These are phyloP conservation scores for Eucalyptus regnans DNA, from an alignment of 345 rosid genomes.

Conservation along the genomic window DNA sequence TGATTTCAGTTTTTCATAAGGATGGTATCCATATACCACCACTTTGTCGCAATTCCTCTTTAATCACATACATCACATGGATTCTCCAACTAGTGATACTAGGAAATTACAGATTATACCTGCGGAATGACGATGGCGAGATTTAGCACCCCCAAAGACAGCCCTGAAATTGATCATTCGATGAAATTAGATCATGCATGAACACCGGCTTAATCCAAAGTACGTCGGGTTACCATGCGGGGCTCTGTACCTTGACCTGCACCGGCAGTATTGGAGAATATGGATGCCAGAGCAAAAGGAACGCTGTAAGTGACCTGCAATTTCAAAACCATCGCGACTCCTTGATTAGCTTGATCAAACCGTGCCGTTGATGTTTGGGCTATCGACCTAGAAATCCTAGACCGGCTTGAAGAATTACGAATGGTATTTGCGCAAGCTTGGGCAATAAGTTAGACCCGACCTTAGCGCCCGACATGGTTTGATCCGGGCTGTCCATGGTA, in stretches of 20 bases:
- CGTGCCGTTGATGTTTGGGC: not conserved
- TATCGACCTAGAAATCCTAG: not conserved
- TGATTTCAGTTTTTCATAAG: not conserved
- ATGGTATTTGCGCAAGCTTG: not conserved
- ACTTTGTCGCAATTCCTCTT: not conserved
- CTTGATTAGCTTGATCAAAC: not conserved
- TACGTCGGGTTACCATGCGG: not conserved
- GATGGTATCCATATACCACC: not conserved
- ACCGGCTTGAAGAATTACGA: not conserved
- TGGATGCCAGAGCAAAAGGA: slow-evolving; percentile 8
- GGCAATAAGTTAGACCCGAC: not conserved
- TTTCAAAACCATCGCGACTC: not conserved
- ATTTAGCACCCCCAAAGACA: slow-evolving; percentile 22
- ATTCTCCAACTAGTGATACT: not conserved
- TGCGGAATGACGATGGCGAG: slow-evolving; percentile 23
- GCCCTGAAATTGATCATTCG: not conserved
- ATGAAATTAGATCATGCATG: not conserved
- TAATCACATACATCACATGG: not conserved
- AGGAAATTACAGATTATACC: not conserved
- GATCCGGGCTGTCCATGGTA: not conserved
- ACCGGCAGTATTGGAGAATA: not conserved
- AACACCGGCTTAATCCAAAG: not conserved
- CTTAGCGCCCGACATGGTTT: not conserved
- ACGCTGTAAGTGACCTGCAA: slow-evolving; percentile 3
- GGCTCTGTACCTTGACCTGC: not conserved